Evolutionary conservation across 2,329 filamentous ascomycete species (phyloP).

Genomic region (Monosporascus sp.): DNA sequence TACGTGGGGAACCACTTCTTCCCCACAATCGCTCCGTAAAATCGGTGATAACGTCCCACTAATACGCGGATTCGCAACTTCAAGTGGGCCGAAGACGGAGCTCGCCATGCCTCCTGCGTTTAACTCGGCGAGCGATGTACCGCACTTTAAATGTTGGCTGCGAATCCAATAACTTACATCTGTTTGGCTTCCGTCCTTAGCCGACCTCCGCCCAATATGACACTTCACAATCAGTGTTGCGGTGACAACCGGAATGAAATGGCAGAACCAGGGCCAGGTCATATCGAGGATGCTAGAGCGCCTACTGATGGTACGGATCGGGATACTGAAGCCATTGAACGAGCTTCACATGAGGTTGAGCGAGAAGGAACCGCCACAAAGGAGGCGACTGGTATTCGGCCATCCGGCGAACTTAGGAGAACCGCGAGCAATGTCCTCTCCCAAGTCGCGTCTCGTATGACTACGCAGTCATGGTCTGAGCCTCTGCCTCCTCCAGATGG

Average conservation of each 20-base stretch:
- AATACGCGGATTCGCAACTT: not conserved
- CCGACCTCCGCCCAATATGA: not conserved
- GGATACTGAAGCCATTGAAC: not conserved
- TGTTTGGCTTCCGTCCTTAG: not conserved
- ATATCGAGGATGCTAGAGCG: no score
- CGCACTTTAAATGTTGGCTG: not conserved
- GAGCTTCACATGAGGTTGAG: not conserved
- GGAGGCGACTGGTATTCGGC: not conserved
- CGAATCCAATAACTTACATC: not conserved
- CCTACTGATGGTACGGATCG: not conserved
- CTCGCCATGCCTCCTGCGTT: not conserved
- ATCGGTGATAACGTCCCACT: not conserved
- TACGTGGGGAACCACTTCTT: not conserved
- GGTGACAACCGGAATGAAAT: not conserved
- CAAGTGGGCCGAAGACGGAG: not conserved
- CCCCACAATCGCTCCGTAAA: not conserved
- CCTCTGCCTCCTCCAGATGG: conserved; percentile 26
- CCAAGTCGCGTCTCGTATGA: conserved; percentile 22
- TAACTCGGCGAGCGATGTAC: no score
- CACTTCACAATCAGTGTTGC: not conserved
- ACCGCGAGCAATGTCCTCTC: conserved; percentile 23
- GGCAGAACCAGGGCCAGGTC: no score
- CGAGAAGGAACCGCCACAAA: not conserved
- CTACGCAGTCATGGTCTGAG: conserved; percentile 22
- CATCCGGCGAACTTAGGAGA: conserved; percentile 17